Evolutionary conservation across 805 yeast genomes (phyloP), one percentile per base, ranked within the genome.

Genomic region (Monosporozyma siamensis): DNA sequence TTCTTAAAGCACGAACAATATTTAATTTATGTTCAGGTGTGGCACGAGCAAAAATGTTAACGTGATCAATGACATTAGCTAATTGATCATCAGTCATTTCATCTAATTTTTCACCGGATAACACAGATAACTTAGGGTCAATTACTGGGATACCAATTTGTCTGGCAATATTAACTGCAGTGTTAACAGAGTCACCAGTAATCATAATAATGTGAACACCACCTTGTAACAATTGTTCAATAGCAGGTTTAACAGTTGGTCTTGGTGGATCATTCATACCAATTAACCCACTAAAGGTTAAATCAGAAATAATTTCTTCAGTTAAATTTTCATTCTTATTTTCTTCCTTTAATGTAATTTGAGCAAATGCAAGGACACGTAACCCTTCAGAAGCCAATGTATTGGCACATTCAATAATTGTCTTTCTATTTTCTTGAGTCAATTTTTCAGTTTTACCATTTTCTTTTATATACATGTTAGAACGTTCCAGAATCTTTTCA

Each of bases 221-320:
- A 48, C 97, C 96, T 56, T 79, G 79, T 69, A 88, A 71, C 44
- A 92, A 71, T 49, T 78, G 71, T 30, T 83, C 74, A 44, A 92
- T 75, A 2, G 96, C 83, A 39, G 71, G 68, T 39, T 77, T 74
- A 3, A 92, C 97, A 48, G 82, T 79, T 8, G 89, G 82, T 56
- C 98, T 77, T 44, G 99, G 99, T 8, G 99, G 99, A 65, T 92
- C 99, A 54, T 86, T 87, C 95, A 92, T 88, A 43, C 96, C 97
- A 49, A 87, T 71, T 36, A 92, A 65, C 10, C 99, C 99, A 50
- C 84, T 74, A 56, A 90, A 90, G 2, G 76, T 69, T 51, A 92
- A 69, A 22, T 76, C 80, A 0, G 69, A 53, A 11, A 89, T 82
- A 46, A 67, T 71, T 10, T 53, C 60, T 4, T 61, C 66, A 22